Evolutionary conservation across 805 yeast species (phyloP).

Genomic region (Danielozyma ontarioensis): DNA sequence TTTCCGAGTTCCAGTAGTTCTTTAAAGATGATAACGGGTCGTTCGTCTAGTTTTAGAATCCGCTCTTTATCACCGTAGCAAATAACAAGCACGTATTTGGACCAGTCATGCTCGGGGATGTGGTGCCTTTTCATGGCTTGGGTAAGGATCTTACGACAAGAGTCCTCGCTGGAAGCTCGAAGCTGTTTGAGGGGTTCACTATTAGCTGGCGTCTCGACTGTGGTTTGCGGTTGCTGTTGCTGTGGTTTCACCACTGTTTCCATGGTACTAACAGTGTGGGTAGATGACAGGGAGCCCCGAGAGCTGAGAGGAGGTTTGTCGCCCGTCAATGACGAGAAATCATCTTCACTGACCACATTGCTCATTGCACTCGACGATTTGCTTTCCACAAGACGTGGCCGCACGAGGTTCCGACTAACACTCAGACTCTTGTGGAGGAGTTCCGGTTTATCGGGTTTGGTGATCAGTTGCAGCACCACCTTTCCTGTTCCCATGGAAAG

Average conservation of each 20-base stretch:
- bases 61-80: conserved; percentile 91
- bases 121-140: conserved; percentile 85
- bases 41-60: conserved; percentile 75
- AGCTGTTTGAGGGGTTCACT: conserved; percentile 76
- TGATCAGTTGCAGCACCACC: conserved; percentile 16
- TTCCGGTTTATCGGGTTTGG: conserved; percentile 6
- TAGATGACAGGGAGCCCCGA: conserved; percentile 15
- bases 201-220: conserved; percentile 2
- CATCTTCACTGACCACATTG: conserved; percentile 1
- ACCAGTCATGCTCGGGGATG: conserved; percentile 74
- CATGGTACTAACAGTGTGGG: conserved; percentile 18
- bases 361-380: conserved; percentile 8
- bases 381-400: conserved; percentile 22
- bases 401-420: neutral
- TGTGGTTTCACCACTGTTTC: conserved; percentile 1
- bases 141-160: conserved; percentile 81
- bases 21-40: conserved; percentile 80
- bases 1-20: conserved; percentile 80
- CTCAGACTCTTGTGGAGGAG: neutral
- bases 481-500: conserved; percentile 41
- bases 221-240: conserved; percentile 4
- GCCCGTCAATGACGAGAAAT: conserved; percentile 7
- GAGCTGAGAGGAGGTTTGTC: conserved; percentile 13
- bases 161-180: conserved; percentile 84
- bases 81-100: conserved; percentile 81